Evolutionary conservation across 495 filamentous ascomycete genomes (phyloP).

Genomic region (Barbatosphaeria neglecta): DNA sequence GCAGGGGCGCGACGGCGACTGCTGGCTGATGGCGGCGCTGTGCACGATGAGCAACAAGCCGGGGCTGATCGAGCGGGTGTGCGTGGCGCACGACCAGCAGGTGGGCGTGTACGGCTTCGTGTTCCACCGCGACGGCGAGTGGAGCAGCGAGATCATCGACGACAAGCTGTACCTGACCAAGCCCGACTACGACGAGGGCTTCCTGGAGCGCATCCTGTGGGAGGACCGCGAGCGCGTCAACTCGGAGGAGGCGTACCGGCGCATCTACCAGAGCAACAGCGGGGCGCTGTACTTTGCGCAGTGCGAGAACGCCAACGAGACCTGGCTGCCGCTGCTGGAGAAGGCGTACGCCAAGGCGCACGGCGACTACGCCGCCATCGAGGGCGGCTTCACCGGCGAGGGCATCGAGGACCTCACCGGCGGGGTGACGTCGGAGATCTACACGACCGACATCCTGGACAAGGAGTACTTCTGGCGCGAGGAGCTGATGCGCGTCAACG

Average conservation of each 20-base stretch:
- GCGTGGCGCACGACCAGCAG: conserved; percentile 66
- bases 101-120: conserved; percentile 93
- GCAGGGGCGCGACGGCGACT: conserved; percentile 73
- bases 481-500: conserved; percentile 72
- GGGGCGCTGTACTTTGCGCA: conserved; percentile 77
- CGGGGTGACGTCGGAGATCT: conserved; percentile 73
- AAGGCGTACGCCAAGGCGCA: conserved; percentile 97
- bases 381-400: conserved; percentile 79
- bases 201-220: conserved; percentile 55
- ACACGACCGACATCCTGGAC: conserved; percentile 74
- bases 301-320: conserved; percentile 78
- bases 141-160: conserved; percentile 84
- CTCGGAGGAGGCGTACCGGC: conserved; percentile 67
- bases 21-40: conserved; percentile 83
- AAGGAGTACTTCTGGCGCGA: conserved; percentile 82
- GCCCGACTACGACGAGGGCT: conserved; percentile 68
- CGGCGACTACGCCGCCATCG: conserved; percentile 72
- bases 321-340: conserved; percentile 86
- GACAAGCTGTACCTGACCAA: conserved; percentile 66
- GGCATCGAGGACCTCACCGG: conserved; percentile 90
- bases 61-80: conserved; percentile 67
- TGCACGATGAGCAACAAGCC: conserved; percentile 74
- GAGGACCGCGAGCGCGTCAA: conserved; percentile 58
- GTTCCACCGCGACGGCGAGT: conserved; percentile 86
- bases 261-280: conserved; percentile 59